A percentile compares a stretch with the other conserved stretches of the same genome.
phyloP scores from a whole-genome alignment of 1,284 basidiomycete species.

The Cystobasidiaceae sp. region DNA sequence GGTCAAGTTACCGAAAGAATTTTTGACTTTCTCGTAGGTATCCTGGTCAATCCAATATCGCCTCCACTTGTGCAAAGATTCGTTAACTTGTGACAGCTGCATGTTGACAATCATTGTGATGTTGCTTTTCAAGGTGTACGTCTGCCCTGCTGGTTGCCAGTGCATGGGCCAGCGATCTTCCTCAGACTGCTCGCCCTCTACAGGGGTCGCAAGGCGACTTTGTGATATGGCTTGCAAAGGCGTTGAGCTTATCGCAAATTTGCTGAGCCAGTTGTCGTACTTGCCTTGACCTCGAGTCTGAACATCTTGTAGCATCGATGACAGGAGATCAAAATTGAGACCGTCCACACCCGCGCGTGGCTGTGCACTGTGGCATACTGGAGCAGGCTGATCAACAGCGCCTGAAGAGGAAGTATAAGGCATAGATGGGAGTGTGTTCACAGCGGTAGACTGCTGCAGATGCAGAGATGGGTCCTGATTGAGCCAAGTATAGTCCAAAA shows the following conservation, averaged over 20 bases:
- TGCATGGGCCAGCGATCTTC: conserved; percentile 10
- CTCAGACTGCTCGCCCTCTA: neutral
- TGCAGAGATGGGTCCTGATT: neutral
- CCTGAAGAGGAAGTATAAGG: neutral
- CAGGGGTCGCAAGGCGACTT: neutral
- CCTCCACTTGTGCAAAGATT: conserved; percentile 23
- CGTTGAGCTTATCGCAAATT: neutral
- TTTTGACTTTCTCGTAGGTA: conserved; percentile 33
- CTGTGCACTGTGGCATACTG: neutral
- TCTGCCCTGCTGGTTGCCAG: neutral
- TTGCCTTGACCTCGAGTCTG: neutral
- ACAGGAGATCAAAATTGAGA: neutral
- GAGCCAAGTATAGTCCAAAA: neutral
- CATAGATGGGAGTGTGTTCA: neutral
- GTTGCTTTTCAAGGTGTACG: neutral
- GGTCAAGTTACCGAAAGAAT: conserved; percentile 35
- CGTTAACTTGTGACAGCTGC: neutral
- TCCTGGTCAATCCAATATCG: conserved; percentile 36
- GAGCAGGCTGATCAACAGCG: neutral
- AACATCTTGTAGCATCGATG: conserved; percentile 5
- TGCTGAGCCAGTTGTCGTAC: neutral
- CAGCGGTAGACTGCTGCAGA: neutral
- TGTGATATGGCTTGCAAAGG: neutral
- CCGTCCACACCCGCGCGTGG: neutral
- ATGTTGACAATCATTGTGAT: neutral